phyloP scores from a whole-genome alignment of 2,329 filamentous ascomycete genomes.

The Amauroascus verrucosus region DNA sequence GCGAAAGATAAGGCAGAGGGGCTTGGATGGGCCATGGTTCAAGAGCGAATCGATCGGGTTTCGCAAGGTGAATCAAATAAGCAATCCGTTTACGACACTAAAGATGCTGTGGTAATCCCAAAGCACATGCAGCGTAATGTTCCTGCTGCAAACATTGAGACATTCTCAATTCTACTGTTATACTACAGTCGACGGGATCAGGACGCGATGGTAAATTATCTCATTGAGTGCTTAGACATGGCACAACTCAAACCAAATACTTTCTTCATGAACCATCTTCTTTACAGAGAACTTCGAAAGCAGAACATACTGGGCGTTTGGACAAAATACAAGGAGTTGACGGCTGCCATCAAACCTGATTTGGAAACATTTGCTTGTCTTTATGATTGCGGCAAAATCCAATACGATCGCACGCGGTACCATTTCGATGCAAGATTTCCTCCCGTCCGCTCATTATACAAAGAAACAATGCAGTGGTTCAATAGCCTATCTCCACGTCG shows the following conservation, averaged over 20 bases:
- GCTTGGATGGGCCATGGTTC: constrained; percentile 68
- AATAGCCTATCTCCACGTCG: constrained; percentile 24
- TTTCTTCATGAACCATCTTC: constrained; percentile 69
- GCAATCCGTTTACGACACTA: constrained; percentile 22
- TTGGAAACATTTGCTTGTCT: constrained; percentile 59
- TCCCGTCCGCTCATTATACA: constrained; percentile 37
- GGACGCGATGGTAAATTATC: constrained; percentile 46
- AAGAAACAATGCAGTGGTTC: constrained; percentile 42
- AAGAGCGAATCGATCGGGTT: constrained; percentile 55
- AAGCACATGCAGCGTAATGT: constrained; percentile 33
- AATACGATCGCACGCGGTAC: constrained; percentile 39
- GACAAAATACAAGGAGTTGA: constrained; percentile 47
- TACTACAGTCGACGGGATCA: constrained; percentile 57
- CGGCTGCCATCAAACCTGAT: constrained; percentile 49
- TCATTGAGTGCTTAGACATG: constrained; percentile 53
- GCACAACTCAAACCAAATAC: constrained; percentile 58
- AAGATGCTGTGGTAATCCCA: constrained; percentile 24
- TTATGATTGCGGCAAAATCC: constrained; percentile 46
- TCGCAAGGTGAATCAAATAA: constrained; percentile 24
- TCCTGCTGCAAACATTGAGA: constrained; percentile 61
- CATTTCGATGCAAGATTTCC: constrained; percentile 41
- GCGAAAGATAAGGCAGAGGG: constrained; percentile 54
- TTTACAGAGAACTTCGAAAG: constrained; percentile 55
- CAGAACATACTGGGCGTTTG: constrained; percentile 47
- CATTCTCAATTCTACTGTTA: constrained; percentile 63